These are phyloP conservation scores for Annulohypoxylon truncatum DNA, from an alignment of 2,329 filamentous ascomycete genomes.

Conservation along the genomic window DNA sequence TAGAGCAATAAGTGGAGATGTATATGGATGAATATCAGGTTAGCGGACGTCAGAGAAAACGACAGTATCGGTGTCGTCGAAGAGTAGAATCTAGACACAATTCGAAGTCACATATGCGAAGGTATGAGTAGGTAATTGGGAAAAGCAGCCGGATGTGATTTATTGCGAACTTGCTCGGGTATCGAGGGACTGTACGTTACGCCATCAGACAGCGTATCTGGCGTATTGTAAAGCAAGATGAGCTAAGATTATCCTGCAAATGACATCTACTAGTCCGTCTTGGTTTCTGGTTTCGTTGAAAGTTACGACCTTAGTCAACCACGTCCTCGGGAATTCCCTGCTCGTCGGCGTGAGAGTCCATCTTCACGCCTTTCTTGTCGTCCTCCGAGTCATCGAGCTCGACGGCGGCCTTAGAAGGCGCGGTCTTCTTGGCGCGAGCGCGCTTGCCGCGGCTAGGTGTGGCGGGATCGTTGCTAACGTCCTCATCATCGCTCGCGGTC, in stretches of 20 bases:
- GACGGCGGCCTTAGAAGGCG: conserved; percentile 1
- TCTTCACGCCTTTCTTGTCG: conserved; percentile 1
- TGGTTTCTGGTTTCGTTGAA: background rate
- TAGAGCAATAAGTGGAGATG: background rate
- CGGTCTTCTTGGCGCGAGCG: conserved; percentile 12
- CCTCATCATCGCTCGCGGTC: background rate
- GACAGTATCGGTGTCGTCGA: too few relatives aligned
- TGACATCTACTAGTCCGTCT: background rate
- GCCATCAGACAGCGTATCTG: background rate
- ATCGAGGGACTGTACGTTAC: background rate
- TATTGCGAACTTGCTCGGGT: background rate
- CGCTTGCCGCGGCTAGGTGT: conserved; percentile 19
- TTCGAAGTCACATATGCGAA: background rate
- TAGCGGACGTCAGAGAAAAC: background rate
- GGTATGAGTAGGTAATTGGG: background rate
- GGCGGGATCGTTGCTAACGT: background rate
- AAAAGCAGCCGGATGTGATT: background rate
- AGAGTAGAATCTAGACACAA: too few relatives aligned
- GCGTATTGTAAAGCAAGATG: background rate
- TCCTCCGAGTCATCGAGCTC: conserved; percentile 5
- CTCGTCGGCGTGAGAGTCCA: background rate
- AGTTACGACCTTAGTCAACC: conserved; percentile 7
- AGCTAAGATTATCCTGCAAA: background rate
- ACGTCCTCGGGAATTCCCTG: conserved; percentile 9
- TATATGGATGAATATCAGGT: background rate